Base-by-base conservation (phyloP, 306 rosid species). In the Cicer pinnatifidum region DNA sequence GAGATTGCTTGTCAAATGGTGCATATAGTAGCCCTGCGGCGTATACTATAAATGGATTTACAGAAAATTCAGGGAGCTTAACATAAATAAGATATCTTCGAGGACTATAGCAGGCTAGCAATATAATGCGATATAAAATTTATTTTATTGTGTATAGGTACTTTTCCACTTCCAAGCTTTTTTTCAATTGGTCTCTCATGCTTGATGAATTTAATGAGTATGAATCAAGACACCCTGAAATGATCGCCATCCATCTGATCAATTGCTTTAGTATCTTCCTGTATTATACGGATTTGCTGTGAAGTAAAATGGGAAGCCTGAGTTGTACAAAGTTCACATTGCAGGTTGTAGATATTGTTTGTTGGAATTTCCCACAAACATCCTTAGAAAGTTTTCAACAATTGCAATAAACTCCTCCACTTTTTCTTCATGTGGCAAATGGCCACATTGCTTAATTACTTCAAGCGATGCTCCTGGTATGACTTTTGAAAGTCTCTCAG, bases 401-500 rank as follows among this genome's bases (percentile, higher is more conserved):
- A 88, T 53, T 51, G 91, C 81, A 50, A 87, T 65, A 76, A 93
- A 91, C 69, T 91, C 97, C 11, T 89, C 87, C 72, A 82, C 88
- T 77, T 89, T 93, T 85, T 93, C 98, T 87, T 93, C 96, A 15
- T 91, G 97, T 6, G 97, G 97, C 75, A 91, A 75, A 86, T 93
- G 98, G 19, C 98, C 98, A 51, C 97, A 91, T 5, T 84, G 86
- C 79, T 89, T 89, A 71, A 93, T 88, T 60, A 91, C 77, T 83
- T 89, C 94, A 67, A 88, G 12, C 16, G 75, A 78, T 41, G 94
- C 87, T 62, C 94, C 98, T 11, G 94, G 97, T 53, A 93, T 91
- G 58, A 78, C 85, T 77, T 78, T 79, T 76, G 97, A 88, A 66
- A 93, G 98, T 80, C 93, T 88, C 88, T 83, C 85, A 15, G 94